Evolutionary conservation across 495 filamentous ascomycete genomes (phyloP).

Genomic region (Aspergillus baeticus): DNA sequence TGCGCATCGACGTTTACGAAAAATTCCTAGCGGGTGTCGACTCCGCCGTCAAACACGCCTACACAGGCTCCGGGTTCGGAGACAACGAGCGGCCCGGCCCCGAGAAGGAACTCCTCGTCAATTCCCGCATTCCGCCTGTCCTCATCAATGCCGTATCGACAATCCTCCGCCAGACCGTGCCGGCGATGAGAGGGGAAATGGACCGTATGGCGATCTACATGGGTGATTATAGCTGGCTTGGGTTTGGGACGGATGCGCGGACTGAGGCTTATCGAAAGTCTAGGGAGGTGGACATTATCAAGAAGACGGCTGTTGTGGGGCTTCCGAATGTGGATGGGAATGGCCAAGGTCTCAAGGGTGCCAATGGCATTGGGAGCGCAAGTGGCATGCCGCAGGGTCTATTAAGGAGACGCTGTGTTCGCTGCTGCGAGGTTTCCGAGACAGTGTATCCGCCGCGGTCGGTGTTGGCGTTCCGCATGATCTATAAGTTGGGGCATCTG

Average conservation of each 20-base stretch:
- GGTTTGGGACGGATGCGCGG: slow-evolving; percentile 39
- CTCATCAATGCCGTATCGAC: slow-evolving; percentile 42
- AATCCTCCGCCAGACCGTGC: slow-evolving; percentile 42
- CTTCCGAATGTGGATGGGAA: background rate
- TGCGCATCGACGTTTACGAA: slow-evolving; percentile 48
- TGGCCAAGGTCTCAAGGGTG: background rate
- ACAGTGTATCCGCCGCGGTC: slow-evolving; percentile 35
- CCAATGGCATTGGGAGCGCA: background rate
- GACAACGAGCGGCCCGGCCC: slow-evolving; percentile 46
- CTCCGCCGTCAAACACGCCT: slow-evolving; percentile 44
- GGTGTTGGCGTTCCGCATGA: slow-evolving; percentile 38
- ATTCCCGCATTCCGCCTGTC: slow-evolving; percentile 43
- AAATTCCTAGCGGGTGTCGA: slow-evolving; percentile 49
- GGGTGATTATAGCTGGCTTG: slow-evolving; percentile 50
- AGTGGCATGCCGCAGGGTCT: background rate
- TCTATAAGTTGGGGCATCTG: slow-evolving; percentile 39
- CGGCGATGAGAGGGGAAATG: slow-evolving; percentile 39
- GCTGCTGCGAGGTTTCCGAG: slow-evolving; percentile 44
- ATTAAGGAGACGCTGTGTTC: slow-evolving; percentile 35
- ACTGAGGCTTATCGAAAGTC: slow-evolving; percentile 36
- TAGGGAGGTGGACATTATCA: slow-evolving; percentile 45
- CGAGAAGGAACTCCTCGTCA: slow-evolving; percentile 49
- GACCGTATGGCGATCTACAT: slow-evolving; percentile 49
- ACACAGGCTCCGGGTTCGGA: slow-evolving; percentile 44
- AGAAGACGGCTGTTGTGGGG: slow-evolving; percentile 36